phyloP scores from a whole-genome alignment of 495 filamentous ascomycete species.

The Peziza echinospora region DNA sequence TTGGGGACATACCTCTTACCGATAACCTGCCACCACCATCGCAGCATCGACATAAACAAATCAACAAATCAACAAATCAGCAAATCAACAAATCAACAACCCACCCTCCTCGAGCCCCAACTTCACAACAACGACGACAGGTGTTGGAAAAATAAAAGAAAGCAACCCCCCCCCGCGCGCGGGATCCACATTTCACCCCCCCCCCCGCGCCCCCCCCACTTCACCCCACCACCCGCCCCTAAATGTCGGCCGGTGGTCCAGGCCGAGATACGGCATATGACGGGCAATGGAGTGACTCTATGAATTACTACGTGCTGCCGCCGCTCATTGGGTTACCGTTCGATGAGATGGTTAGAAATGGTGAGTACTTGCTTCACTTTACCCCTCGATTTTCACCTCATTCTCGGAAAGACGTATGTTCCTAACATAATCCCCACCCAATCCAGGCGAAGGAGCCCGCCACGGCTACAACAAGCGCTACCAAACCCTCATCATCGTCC shows the following conservation, averaged over 20 bases:
- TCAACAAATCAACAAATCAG: no score
- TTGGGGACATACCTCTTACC: no score
- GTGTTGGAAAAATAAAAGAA: no score
- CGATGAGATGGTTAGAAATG: conserved; percentile 17
- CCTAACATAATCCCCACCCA: background rate
- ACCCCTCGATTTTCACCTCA: background rate
- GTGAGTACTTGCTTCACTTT: conserved; percentile 6
- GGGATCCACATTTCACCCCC: background rate
- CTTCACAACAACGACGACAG: no score
- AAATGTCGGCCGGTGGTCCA: no score
- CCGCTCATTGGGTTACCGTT: conserved; percentile 16
- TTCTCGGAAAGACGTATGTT: no score
- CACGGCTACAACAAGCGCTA: conserved; percentile 34
- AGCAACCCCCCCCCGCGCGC: background rate
- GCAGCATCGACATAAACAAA: no score
- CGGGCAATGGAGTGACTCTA: conserved; percentile 9
- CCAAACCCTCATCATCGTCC: conserved; percentile 53
- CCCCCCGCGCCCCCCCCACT: background rate
- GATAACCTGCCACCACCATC: no score
- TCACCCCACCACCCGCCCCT: background rate
- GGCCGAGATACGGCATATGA: conserved; percentile 4
- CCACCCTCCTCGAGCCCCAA: no score
- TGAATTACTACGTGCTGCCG: conserved; percentile 8
- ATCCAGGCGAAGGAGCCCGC: conserved; percentile 13
- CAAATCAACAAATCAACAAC: no score